Percentiles rank a stretch among this genome's conserved stretches.
phyloP scores from a whole-genome alignment of 1,284 basidiomycete species.

The Apiotrichum domesticum region DNA sequence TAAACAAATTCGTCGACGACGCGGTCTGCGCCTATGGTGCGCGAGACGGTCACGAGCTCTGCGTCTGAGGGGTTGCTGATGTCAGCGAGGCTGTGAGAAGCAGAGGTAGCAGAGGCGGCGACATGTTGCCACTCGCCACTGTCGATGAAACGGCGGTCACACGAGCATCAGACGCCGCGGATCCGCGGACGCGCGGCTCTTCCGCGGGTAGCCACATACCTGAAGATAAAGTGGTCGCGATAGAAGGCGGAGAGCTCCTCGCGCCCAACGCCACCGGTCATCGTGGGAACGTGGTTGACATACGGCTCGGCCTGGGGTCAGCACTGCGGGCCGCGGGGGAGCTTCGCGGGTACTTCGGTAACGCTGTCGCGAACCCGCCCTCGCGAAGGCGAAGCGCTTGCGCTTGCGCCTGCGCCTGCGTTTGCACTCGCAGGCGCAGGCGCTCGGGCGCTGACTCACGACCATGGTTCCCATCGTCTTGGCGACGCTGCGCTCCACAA shows the following conservation, averaged over 20 bases:
- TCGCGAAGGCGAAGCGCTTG: too few relatives aligned
- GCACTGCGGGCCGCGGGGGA: too few relatives aligned
- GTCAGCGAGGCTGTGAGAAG: slow-evolving; percentile 1
- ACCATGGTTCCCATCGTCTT: slow-evolving; percentile 32
- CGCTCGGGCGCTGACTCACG: slow-evolving; percentile 12
- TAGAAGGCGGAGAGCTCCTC: slow-evolving; percentile 54
- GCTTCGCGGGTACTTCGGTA: too few relatives aligned
- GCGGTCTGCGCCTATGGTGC: slow-evolving; percentile 23
- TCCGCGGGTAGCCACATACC: slow-evolving; percentile 8
- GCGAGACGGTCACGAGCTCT: slow-evolving; percentile 47
- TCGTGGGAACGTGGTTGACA: slow-evolving; percentile 29
- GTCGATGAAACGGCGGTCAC: neutral
- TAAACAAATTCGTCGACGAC: slow-evolving; percentile 29
- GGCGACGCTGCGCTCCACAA: slow-evolving; percentile 24
- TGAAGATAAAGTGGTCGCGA: slow-evolving; percentile 38
- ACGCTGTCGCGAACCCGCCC: too few relatives aligned
- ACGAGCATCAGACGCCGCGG: neutral
- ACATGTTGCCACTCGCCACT: too few relatives aligned
- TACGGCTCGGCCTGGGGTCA: slow-evolving; percentile 20
- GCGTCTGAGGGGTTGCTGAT: slow-evolving; percentile 9
- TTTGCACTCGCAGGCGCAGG: too few relatives aligned
- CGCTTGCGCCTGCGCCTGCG: too few relatives aligned
- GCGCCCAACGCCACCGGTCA: slow-evolving; percentile 54
- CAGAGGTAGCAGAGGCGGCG: too few relatives aligned
- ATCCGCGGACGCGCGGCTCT: too few relatives aligned